Base-by-base conservation (phyloP, 1,139 yeast genomes). In the Hyphopichia khmerensis region DNA sequence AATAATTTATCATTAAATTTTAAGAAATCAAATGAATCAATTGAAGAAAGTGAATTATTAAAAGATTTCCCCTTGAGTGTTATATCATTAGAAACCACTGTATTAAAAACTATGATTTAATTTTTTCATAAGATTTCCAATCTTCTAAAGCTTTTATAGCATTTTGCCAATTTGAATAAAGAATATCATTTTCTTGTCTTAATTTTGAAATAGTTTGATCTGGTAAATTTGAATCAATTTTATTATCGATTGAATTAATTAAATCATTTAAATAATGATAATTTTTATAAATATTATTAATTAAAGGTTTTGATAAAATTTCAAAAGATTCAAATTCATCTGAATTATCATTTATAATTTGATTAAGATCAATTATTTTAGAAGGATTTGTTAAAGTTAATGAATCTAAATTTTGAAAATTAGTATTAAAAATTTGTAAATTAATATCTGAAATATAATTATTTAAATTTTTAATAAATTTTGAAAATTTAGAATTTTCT, bases 101-200 rank as follows among this genome's bases (percentile, higher is more conserved):
- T 65, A 11, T 47, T 64, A 38, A 51, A 52, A 27, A 52, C 41
- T 27, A 7, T 27, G 14, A 27, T 27, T 27, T 27, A 14, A 30
- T 14, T 30, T 30, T 39, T 27, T 46, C 47, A 35, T 52, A 50
- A n/a, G 54, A 59, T 42, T 69, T 71, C 81, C 80, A 77, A 44
- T 69, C 67, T 32, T 77, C 80, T 31, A 73, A 62, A 1, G 78
- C 72, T 38, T 64, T 67, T 46, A 75, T 58, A 0, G 81, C 77
- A 35, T 67, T 68, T 40, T 71, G 63, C 70, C 79, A 68, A 47
- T 73, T 75, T 35, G 60, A 55, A 19, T 64, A 65, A 41, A 74
- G 65, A 9, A 50, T 47, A 23, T 64, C 67, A 42, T 75, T 60
- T 43, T 76, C 77, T 15, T 57, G 58, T 43, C 62, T 61, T 39